These are phyloP conservation scores for Verticillium nubilum DNA, from an alignment of 2,329 filamentous ascomycete genomes.

Conservation along the genomic window DNA sequence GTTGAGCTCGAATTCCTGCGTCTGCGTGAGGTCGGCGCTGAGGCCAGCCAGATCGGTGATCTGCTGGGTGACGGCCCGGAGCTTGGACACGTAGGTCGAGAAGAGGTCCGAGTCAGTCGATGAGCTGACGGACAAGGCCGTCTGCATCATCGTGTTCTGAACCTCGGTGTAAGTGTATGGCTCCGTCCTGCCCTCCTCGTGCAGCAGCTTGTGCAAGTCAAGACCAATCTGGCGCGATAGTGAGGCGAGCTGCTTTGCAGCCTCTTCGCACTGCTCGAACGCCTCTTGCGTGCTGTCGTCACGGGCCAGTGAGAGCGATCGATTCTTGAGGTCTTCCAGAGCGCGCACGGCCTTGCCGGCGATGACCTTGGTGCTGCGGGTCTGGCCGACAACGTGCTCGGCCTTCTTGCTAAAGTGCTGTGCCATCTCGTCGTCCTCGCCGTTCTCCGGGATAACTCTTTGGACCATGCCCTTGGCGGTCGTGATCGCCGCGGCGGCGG, in stretches of 20 bases:
- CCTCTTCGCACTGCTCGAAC: conserved; percentile 65
- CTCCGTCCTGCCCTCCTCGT: conserved; percentile 66
- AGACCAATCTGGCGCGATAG: conserved; percentile 64
- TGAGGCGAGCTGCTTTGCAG: conserved; percentile 58
- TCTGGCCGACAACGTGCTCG: conserved; percentile 67
- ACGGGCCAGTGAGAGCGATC: conserved; percentile 67
- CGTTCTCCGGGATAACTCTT: conserved; percentile 46
- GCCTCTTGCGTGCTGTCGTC: conserved; percentile 51
- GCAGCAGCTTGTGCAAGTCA: conserved; percentile 59
- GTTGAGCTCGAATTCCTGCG: conserved; percentile 72
- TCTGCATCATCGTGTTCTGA: conserved; percentile 54
- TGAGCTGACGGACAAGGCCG: conserved; percentile 44
- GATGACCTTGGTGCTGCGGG: conserved; percentile 78
- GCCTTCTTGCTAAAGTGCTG: conserved; percentile 64
- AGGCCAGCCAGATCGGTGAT: conserved; percentile 67
- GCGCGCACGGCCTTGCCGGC: conserved; percentile 72
- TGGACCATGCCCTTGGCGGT: conserved; percentile 63
- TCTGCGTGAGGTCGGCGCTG: conserved; percentile 64
- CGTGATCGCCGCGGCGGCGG: conserved; percentile 61
- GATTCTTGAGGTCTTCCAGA: conserved; percentile 69
- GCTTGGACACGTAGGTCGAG: conserved; percentile 59
- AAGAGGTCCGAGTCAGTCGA: conserved; percentile 64
- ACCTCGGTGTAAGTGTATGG: conserved; percentile 64
- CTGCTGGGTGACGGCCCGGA: conserved; percentile 58
- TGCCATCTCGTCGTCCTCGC: conserved; percentile 61